phyloP scores from a whole-genome alignment of 2,329 filamentous ascomycete genomes.

The Pseudocercospora ulei region DNA sequence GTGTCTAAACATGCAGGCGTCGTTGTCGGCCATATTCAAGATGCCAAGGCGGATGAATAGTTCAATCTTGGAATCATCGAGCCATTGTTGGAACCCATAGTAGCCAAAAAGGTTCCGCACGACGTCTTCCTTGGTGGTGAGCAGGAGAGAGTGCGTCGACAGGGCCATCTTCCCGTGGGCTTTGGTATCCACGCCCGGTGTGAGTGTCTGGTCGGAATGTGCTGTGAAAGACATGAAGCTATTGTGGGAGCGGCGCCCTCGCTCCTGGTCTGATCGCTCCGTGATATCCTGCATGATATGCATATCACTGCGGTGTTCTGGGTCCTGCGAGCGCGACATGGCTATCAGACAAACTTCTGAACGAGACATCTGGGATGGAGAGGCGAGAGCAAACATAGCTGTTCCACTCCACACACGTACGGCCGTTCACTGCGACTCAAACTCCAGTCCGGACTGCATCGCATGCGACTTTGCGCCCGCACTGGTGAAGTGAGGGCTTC shows the following conservation, averaged over 20 bases:
- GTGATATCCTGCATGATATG: background rate
- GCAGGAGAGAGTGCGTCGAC: constrained; percentile 4
- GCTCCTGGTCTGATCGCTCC: background rate
- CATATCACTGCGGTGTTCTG: background rate
- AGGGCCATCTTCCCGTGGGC: constrained; percentile 1
- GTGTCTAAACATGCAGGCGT: background rate
- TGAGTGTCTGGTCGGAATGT: background rate
- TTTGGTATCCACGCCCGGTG: background rate
- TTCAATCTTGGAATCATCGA: constrained; percentile 5
- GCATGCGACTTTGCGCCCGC: background rate
- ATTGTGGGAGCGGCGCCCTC: background rate
- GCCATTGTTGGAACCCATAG: background rate
- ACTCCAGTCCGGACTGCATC: background rate
- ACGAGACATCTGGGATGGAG: background rate
- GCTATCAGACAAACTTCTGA: constrained; percentile 3
- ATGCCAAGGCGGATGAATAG: constrained; percentile 1
- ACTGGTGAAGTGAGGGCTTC: background rate
- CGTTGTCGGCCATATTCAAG: constrained; percentile 1
- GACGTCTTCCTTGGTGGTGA: constrained; percentile 1
- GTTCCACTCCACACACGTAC: constrained; percentile 1
- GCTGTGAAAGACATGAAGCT: background rate
- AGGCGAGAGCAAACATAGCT: constrained; percentile 3
- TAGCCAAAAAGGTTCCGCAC: constrained; percentile 8
- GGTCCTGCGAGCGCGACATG: constrained; percentile 2
- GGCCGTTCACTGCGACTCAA: background rate